Evolutionary conservation across 1,284 basidiomycete species (phyloP).

Genomic region (Malassezia yamatoensis): DNA sequence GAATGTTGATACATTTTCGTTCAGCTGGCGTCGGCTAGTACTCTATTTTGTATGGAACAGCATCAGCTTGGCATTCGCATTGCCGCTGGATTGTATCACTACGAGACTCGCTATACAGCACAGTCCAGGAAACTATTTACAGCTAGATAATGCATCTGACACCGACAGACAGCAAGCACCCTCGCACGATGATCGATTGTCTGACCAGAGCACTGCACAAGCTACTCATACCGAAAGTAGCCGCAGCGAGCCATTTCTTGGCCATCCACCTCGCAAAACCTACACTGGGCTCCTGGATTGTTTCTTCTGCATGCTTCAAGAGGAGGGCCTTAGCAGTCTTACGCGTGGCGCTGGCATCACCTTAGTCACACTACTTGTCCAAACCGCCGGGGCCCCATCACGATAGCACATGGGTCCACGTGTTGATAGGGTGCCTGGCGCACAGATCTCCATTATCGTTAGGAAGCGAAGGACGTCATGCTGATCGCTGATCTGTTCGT

Average conservation of each 20-base stretch:
- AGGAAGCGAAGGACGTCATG: no score
- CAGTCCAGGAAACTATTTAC: not conserved
- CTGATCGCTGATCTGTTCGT: no score
- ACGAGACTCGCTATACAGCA: slow-evolving; percentile 38
- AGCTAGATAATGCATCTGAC: not conserved
- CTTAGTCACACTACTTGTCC: not conserved
- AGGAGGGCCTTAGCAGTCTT: slow-evolving; percentile 43
- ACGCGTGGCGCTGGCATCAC: slow-evolving; percentile 23
- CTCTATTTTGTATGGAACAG: slow-evolving; percentile 18
- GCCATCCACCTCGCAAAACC: slow-evolving; percentile 19
- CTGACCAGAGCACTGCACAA: no score
- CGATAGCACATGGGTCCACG: not conserved
- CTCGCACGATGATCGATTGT: no score
- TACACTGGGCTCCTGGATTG: slow-evolving; percentile 39
- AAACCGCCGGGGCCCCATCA: not conserved
- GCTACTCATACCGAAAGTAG: no score
- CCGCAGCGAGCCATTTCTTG: not conserved
- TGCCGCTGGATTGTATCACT: slow-evolving; percentile 40
- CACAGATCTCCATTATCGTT: not conserved
- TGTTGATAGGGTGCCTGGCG: not conserved
- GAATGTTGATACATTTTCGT: not conserved
- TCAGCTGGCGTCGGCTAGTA: not conserved
- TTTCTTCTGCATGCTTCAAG: slow-evolving; percentile 37
- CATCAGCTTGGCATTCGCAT: slow-evolving; percentile 28
- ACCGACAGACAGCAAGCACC: not conserved